These are phyloP conservation scores for Vitis rotundifolia DNA, from an alignment of 164 flowering plant genomes.

Conservation along the genomic window DNA sequence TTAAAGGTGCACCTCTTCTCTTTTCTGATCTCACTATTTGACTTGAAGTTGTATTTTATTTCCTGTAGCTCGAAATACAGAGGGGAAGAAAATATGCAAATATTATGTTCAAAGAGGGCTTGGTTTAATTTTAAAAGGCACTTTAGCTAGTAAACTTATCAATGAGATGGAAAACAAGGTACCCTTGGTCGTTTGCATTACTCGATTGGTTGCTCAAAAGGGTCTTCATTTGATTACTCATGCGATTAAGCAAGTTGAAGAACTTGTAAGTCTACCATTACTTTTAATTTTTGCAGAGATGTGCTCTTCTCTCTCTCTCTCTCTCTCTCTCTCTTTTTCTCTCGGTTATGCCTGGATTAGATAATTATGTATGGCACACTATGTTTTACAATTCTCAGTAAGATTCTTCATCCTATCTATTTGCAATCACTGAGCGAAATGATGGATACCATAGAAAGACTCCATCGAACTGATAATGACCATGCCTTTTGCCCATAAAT, in stretches of 20 bases:
- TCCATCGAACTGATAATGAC: too few species aligned
- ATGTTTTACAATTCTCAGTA: not conserved
- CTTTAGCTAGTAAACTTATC: constrained; percentile 4
- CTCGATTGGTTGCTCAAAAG: constrained; percentile 70
- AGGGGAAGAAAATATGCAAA: constrained; percentile 62
- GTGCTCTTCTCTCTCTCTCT: not conserved
- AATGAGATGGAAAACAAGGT: constrained; percentile 15
- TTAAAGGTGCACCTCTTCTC: not conserved
- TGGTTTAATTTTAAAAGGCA: constrained; percentile 41
- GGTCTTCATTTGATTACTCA: constrained; percentile 70
- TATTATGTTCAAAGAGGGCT: constrained; percentile 63
- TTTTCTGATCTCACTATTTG: not conserved
- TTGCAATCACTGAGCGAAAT: too few species aligned
- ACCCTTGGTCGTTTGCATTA: constrained; percentile 65
- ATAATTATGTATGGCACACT: not conserved
- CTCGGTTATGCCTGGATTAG: not conserved
- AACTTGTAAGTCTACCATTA: constrained; percentile 42
- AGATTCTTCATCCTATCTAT: too few species aligned
- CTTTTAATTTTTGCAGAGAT: not conserved
- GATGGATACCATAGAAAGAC: too few species aligned
- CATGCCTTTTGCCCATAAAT: too few species aligned
- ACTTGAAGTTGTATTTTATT: not conserved
- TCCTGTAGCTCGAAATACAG: constrained; percentile 37
- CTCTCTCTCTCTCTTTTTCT: constrained; percentile 1
- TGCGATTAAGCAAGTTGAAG: constrained; percentile 53